A percentile compares a stretch with the other conserved stretches of the same genome.
Conservation (phyloP, 2,329 filamentous ascomycete genomes). For the Uncinocarpus reesii region DNA sequence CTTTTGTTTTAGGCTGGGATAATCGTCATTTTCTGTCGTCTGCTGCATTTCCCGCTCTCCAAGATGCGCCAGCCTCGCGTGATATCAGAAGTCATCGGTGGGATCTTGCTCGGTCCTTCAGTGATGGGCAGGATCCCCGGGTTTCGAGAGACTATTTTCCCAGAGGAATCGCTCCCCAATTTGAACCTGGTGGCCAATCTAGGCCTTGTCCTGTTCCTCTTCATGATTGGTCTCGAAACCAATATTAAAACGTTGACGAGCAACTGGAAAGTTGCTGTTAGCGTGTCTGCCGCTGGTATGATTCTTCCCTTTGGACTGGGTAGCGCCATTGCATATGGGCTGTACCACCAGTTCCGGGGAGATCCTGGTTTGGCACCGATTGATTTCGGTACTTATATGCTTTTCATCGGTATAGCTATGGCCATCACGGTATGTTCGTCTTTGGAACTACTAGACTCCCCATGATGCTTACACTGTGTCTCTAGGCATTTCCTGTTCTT, state of each 20-base stretch:
- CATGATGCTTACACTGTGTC: constrained; percentile 7
- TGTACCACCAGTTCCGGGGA: constrained; percentile 62
- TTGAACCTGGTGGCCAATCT: constrained; percentile 71
- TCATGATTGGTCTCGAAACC: constrained; percentile 78
- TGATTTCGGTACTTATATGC: constrained; percentile 51
- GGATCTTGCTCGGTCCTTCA: constrained; percentile 73
- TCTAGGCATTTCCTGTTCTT: constrained; percentile 67
- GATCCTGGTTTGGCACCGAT: constrained; percentile 49
- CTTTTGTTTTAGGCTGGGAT: constrained; percentile 49
- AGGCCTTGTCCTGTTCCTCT: constrained; percentile 73
- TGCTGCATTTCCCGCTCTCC: constrained; percentile 66
- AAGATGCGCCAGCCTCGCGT: constrained; percentile 70
- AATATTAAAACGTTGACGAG: constrained; percentile 65
- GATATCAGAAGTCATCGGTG: constrained; percentile 76
- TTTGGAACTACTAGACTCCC: background rate
- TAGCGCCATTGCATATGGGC: constrained; percentile 66
- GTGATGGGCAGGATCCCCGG: constrained; percentile 78
- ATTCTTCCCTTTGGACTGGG: constrained; percentile 72
- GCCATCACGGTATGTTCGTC: constrained; percentile 62
- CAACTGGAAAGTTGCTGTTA: constrained; percentile 71
- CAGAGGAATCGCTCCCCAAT: constrained; percentile 60
- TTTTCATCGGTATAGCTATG: constrained; percentile 87
- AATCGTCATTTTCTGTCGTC: constrained; percentile 63
- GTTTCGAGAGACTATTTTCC: constrained; percentile 69
- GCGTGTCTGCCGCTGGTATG: constrained; percentile 72